Percentiles rank a stretch among this genome's conserved stretches.
Evolutionary conservation across 1,284 basidiomycete species (phyloP).

Genomic region (Chondrostereum purpureum): DNA sequence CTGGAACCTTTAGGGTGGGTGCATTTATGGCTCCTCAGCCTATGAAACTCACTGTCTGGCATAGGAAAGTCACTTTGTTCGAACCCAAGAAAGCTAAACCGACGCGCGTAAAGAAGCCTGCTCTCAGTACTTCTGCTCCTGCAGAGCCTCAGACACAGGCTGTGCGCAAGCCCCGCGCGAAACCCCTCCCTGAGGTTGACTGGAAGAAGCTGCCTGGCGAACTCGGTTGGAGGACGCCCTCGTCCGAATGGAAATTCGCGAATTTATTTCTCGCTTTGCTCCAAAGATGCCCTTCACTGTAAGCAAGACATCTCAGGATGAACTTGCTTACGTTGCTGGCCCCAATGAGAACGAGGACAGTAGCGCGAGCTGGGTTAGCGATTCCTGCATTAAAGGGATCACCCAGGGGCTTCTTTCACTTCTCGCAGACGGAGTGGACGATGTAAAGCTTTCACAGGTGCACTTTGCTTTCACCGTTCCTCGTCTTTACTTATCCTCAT

Average conservation of each 20-base stretch:
- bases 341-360: constrained; percentile 31
- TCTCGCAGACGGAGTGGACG: no score
- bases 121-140: not conserved
- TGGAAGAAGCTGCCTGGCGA: constrained; percentile 46
- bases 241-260: constrained; percentile 62
- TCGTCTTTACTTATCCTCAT: constrained; percentile 2
- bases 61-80: no score
- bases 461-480: not conserved
- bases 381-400: constrained; percentile 54
- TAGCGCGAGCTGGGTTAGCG: constrained; percentile 52
- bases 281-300: constrained; percentile 40
- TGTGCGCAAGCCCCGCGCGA: constrained; percentile 17
- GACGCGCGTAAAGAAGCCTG: not conserved
- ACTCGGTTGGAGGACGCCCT: constrained; percentile 44
- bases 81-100: no score
- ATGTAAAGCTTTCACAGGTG: no score
- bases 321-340: constrained; percentile 54
- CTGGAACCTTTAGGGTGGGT: constrained; percentile 52
- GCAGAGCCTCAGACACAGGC: constrained; percentile 6
- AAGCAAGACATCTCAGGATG: constrained; percentile 49
- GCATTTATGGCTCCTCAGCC: not conserved
- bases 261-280: constrained; percentile 63
- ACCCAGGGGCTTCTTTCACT: constrained; percentile 53
- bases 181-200: constrained; percentile 29
- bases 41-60: not conserved